Base-by-base conservation (phyloP, 225 moss, liverwort and hornwort species). In the Neckera pumila region DNA sequence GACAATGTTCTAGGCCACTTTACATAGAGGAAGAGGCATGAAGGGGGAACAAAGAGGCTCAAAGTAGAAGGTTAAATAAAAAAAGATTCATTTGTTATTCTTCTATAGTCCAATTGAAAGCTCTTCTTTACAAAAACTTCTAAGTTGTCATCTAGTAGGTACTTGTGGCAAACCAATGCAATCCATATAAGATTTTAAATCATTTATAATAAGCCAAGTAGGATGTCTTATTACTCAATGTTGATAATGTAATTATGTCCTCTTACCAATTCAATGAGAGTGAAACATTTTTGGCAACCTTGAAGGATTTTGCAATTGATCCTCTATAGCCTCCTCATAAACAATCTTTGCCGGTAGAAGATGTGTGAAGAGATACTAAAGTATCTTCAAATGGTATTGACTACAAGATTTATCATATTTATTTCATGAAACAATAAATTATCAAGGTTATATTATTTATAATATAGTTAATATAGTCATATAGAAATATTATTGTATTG, bases 321-420 rank as follows among this genome's bases (percentile, higher is more conserved):
- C 28, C 6, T 10, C 28, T 17, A 28, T 2, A 43, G 17, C 5
- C 27, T 43, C 9, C 0, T 28, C 1, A 28, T 45, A 15, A 45
- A 45, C 6, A 43, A 17, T 28, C 0, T 43, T 17, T 43, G 3
- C 0, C 0, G 0, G 3, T 1, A 17, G 3, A 43, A 17, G 10
- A 72, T 28, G 3, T 72, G 6, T 16, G 1, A 43, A 71, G 16
- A 43, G 10, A 27, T 6, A 43, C 43, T 17, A 27, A 43, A 15
- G 17, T 10, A 43, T 28, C 15, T 17, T 28, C 6, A 16, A 43
- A 9, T 11, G 6, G 2, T 2, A 6, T 45, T 28, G 1, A 45
- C 4, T 73, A 30, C 11, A 30, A 6, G 27, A 45, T 28, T 45
- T 17, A 17, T 30, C 7, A 10, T 45, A 73, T 45, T 45, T 17